Conservation (phyloP, 768 basidiomycete genomes). For the Mrakia blollopis region DNA sequence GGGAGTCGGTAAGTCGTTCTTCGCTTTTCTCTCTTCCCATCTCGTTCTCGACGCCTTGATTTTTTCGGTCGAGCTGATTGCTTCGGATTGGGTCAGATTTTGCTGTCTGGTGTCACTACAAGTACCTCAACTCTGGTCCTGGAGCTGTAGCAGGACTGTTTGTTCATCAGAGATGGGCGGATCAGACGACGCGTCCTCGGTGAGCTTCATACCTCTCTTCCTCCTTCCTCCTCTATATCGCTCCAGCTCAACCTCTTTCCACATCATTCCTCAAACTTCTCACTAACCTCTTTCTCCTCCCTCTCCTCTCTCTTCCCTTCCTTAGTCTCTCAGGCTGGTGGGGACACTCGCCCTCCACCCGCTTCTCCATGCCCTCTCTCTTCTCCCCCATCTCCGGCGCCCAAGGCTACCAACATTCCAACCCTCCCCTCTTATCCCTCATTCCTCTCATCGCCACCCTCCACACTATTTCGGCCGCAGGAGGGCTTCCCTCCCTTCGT, state of each 20-base stretch:
- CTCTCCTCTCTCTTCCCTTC: constrained; percentile 24
- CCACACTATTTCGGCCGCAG: constrained; percentile 69
- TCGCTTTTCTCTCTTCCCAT: too few species aligned
- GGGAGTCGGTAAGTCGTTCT: constrained; percentile 52
- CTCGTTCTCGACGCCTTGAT: neutral
- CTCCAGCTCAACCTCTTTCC: too few species aligned
- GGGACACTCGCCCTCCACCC: constrained; percentile 82
- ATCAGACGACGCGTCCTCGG: constrained; percentile 39
- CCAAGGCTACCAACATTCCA: constrained; percentile 93
- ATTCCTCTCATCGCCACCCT: constrained; percentile 79
- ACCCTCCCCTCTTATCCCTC: constrained; percentile 75
- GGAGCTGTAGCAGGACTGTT: constrained; percentile 86
- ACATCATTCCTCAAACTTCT: too few species aligned
- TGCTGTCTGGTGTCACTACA: constrained; percentile 98
- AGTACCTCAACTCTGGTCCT: constrained; percentile 90
- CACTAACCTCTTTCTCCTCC: constrained; percentile 19
- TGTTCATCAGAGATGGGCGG: constrained; percentile 70
- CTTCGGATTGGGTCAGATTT: constrained; percentile 55
- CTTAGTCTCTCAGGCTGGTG: constrained; percentile 93
- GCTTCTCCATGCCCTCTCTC: constrained; percentile 80
- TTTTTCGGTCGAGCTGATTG: neutral
- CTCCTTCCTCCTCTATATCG: too few species aligned
- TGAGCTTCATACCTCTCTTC: neutral
- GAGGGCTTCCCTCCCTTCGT: constrained; percentile 65
- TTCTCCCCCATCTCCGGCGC: constrained; percentile 86